phyloP scores from a whole-genome alignment of 306 rosid genomes.

The Bauhinia variegata region DNA sequence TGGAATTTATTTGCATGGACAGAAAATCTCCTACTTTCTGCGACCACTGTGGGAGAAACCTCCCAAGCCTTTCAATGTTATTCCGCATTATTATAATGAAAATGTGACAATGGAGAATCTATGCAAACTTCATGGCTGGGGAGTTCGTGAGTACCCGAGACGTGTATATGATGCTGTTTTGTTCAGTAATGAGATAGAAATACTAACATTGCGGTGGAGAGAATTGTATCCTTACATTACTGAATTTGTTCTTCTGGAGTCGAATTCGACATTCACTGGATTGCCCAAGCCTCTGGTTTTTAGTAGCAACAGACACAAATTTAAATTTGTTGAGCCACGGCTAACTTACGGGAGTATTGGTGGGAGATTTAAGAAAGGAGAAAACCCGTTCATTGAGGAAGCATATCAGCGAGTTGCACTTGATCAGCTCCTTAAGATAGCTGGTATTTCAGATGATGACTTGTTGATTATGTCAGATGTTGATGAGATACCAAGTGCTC shows the following conservation, averaged over 20 bases:
- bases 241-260: constrained; percentile 90
- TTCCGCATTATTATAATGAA: constrained; percentile 87
- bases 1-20: constrained; percentile 82
- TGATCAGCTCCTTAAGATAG: constrained; percentile 85
- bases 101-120: constrained; percentile 89
- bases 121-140: constrained; percentile 97
- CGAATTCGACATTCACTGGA: constrained; percentile 93
- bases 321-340: constrained; percentile 78
- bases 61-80: constrained; percentile 79
- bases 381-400: constrained; percentile 98
- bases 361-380: constrained; percentile 84
- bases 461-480: constrained; percentile 98
- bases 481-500: constrained; percentile 98
- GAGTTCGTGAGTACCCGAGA: constrained; percentile 84
- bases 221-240: constrained; percentile 87
- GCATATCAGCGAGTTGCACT: constrained; percentile 93
- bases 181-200: constrained; percentile 93
- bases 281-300: constrained; percentile 73
- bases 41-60: constrained; percentile 97
- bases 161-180: constrained; percentile 96
- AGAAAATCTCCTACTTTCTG: constrained; percentile 95
- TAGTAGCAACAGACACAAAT: constrained; percentile 55
- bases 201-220: constrained; percentile 86
- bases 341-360: constrained; percentile 79
- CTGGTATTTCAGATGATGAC: constrained; percentile 91